Evolutionary conservation across 441 rosid genomes (phyloP), one percentile per base, ranked within the genome.

Genomic region (Populus hybrid): DNA sequence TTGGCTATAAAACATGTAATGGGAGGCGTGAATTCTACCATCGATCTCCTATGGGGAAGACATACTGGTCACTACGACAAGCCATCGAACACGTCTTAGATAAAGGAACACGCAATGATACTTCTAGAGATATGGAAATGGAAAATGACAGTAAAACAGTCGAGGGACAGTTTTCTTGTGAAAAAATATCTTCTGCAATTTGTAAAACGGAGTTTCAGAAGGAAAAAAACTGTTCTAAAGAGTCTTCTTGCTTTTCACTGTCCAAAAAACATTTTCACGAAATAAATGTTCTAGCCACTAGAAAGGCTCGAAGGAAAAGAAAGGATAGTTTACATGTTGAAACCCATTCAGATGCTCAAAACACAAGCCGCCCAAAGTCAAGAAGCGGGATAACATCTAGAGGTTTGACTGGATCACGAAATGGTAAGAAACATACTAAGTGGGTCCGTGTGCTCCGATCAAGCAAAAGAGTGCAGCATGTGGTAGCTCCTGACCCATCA

Each of bases 401-500:
- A 30, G 46, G 79, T 72, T 26, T 67, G 72, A 63, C 50, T 74
- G 66, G 61, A 18, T 66, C 57, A 36, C 69, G 67, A 67, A 75
- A 81, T 69, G 67, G 30, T 34, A 66, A 65, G 72, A 82, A 42
- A 32, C 74, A 34, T 64, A 70, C 74, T 50, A 71, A 28, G 24
- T 76, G 35, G 18, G 61, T 67, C 28, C 69, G 30, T 80, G 80
- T 80, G 71, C 74, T 82, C 73, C 79, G 85, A 82, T 85, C 91
- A 75, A 82, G 85, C 73, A 91, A 90, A 87, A 87, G 85, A 80
- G 89, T 82, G 76, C 91, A 81, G 76, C 78, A 85, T 79, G 76
- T 79, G 64, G 79, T 70, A 30, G 77, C 72, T 79, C 84, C 86
- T 70, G 78, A 77, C 77, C 72, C 80, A 20, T 82, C 81, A 21